Base-by-base conservation (phyloP, 176 grass and related monocot genomes). In the Poa pratensis region DNA sequence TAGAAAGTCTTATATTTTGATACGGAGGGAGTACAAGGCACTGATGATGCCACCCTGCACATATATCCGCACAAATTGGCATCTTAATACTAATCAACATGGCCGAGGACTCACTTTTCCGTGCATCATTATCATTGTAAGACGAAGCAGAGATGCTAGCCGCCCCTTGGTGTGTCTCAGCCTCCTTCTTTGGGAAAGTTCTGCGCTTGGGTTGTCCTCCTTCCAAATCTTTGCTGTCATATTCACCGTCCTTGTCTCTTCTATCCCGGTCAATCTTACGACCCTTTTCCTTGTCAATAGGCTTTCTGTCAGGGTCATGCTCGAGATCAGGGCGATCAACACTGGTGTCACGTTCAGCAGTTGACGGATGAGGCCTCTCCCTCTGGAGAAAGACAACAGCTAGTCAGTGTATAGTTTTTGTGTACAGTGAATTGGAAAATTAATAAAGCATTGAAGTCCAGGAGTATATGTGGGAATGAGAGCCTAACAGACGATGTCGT, bases 111-210 rank as follows among this genome's bases (percentile, higher is more conserved):
- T 95, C 80, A 90, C 93, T 88, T 79, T 92, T 95, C 69, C 90
- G 72, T 45, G 90, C 85, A 86, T 88, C 89, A 35, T 95, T 95
- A 82, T 95, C 88, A 78, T 92, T 76, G 74, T 90, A 95, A 17
- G 88, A 84, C 45, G 88, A 90, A 67, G 75, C 51, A 49, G 90
- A 92, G 22, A 86, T 84, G 68, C 62, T 90, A 88, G 75, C 75
- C 27, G 85, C 73, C 15, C 60, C 83, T 69, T 85, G 83, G 8
- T 66, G 90, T 66, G 72, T 76, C 1, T 84, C 82, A 76, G 58
- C 73, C 42, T 87, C 78, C 72, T 76, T 75, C 16, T 79, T 81
- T 75, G 78, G 24, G 20, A 74, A 86, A 83, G 46, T 55, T 88
- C 79, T 77, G 22, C 70, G 78, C 79, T 59, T 60, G 34, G 28